Evolutionary conservation across 441 rosid species (phyloP).

Genomic region (Biscutella auriculata): DNA sequence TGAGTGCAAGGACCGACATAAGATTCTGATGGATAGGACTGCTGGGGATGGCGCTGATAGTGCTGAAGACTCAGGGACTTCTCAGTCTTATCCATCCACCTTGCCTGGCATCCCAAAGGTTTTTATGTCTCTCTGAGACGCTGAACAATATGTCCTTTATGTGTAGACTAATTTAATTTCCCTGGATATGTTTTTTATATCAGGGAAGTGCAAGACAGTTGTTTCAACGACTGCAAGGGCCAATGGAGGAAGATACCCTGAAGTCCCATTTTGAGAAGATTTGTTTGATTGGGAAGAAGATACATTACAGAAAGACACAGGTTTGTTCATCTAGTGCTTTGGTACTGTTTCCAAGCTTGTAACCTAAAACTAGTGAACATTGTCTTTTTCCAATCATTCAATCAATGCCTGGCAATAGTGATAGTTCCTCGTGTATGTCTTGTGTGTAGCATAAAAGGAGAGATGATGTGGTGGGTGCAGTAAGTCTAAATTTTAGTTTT

Average conservation of each 20-base stretch:
- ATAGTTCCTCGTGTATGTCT: not conserved
- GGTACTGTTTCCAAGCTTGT: conserved; percentile 1
- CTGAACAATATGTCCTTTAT: conserved; percentile 6
- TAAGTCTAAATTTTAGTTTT: conserved; percentile 2
- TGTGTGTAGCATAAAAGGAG: not conserved
- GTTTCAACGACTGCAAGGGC: conserved; percentile 96
- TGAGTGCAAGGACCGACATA: conserved; percentile 99
- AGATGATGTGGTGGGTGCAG: not conserved
- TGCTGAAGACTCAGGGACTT: conserved; percentile 97
- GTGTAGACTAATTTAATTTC: conserved; percentile 21
- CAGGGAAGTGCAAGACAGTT: conserved; percentile 99
- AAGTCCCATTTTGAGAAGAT: conserved; percentile 97
- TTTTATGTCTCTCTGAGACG: conserved; percentile 1
- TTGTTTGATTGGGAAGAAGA: conserved; percentile 69
- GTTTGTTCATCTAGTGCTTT: conserved; percentile 30
- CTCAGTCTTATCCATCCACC: conserved; percentile 97
- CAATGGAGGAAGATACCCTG: conserved; percentile 91
- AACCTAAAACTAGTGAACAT: not conserved
- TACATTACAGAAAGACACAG: conserved; percentile 55
- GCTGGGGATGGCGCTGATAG: conserved; percentile 97
- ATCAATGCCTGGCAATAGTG: not conserved
- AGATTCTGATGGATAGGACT: conserved; percentile 74
- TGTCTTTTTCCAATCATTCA: not conserved
- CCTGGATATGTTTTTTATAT: conserved; percentile 22
- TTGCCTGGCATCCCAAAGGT: conserved; percentile 99